Base-by-base conservation (phyloP, 768 basidiomycete genomes). In the Terana coerulea region DNA sequence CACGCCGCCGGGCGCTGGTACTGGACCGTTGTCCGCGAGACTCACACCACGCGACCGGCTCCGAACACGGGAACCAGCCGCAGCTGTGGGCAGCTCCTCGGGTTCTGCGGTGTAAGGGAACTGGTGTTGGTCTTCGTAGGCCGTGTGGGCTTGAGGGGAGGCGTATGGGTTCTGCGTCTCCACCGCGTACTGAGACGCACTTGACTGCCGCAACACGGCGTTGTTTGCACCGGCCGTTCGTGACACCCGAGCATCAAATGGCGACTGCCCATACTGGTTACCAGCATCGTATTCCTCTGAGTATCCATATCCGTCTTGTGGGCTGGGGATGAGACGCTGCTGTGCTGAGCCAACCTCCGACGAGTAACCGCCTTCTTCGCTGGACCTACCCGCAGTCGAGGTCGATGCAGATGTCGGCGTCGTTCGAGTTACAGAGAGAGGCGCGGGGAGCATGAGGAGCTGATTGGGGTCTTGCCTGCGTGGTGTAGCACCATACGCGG, bases 11-110 rank as follows among this genome's bases (percentile, higher is more conserved):
- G 83, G 78, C 30, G 79, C 79, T 34, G 88, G 84, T 2, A 94
- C 88, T 33, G 91, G 91, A 12, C 95, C 95, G 60, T 80, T 72
- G 58, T 98, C 95, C 49, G 79, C 80, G 50, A 98, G 68, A 39
- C 84, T 84, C 42, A 97, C 77, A 21, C 94, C 91, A 10, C 88
- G 79, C 5, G 44, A 40, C 35, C 53, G 58, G 47, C 55, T 52
- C 24, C 50, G 24, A 28, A n/a, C 26, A 58, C 51, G 21, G n/a
- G n/a, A n/a, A 22, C 26, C 34, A 58, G 60, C 41, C 59, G 59
- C 17, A 42, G 57, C 29, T 34, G 54, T 34, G 46, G 46, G 44
- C 9, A 61, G 47, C 47, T 75, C 72, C 56, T 75, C 75, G 19
- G 67, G 64, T 42, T 75, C 73, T 26, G 62, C 56, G 29, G 52